These are phyloP conservation scores for Russula sp. DNA, from an alignment of 768 basidiomycete genomes.

Conservation along the genomic window DNA sequence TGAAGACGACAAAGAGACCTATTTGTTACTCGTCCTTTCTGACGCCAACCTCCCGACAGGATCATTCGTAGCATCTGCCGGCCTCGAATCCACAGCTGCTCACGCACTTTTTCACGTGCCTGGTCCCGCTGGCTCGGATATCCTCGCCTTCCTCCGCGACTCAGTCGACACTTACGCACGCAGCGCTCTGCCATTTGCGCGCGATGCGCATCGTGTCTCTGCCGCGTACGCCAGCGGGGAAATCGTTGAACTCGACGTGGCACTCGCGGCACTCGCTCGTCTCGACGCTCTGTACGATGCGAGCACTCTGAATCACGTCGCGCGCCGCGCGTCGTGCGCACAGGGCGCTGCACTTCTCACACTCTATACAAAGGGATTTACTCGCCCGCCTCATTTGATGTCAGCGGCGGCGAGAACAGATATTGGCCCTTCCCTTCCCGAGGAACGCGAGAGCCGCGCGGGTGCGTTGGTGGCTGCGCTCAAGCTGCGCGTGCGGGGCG, in stretches of 20 bases:
- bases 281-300: constrained; percentile 78
- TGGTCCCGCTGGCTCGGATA: constrained; percentile 31
- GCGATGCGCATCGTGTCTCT: constrained; percentile 54
- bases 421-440: constrained; percentile 2
- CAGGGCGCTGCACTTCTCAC: constrained; percentile 93
- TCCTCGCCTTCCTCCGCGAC: constrained; percentile 59
- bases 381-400: constrained; percentile 40
- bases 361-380: constrained; percentile 78
- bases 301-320: constrained; percentile 87
- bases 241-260: constrained; percentile 12
- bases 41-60: constrained; percentile 97
- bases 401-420: constrained; percentile 25
- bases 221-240: constrained; percentile 18
- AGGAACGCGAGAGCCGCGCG: constrained; percentile 27
- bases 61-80: constrained; percentile 91
- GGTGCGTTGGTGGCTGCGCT: constrained; percentile 52
- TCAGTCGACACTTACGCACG: constrained; percentile 74
- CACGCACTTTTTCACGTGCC: constrained; percentile 62
- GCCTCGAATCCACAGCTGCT: constrained; percentile 82
- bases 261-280: constrained; percentile 41
- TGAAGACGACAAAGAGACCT: constrained; percentile 46
- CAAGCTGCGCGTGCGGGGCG: constrained; percentile 61
- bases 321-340: constrained; percentile 78
- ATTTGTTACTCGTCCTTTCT: constrained; percentile 71
- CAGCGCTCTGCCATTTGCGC: constrained; percentile 72